Percentiles rank a stretch among this genome's conserved stretches.
phyloP scores from a whole-genome alignment of 2,329 filamentous ascomycete species.

The Paecilomyces niveus region DNA sequence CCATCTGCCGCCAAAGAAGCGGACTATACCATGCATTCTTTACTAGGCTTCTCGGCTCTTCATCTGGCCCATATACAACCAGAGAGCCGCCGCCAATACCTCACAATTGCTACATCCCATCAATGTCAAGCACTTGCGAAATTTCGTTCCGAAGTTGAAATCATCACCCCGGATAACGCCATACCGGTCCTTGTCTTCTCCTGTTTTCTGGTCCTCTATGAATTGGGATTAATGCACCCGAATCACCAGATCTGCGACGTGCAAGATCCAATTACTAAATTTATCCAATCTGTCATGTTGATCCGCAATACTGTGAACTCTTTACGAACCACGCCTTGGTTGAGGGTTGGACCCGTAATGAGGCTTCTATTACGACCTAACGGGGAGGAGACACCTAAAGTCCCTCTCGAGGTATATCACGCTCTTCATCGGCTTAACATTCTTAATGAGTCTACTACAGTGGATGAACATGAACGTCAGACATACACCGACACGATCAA shows the following conservation, averaged over 20 bases:
- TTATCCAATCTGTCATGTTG: constrained; percentile 2
- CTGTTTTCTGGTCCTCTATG: constrained; percentile 2
- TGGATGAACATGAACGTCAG: constrained; percentile 1
- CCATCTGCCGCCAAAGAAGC: constrained; percentile 1
- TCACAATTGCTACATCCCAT: constrained; percentile 2
- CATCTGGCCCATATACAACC: constrained; percentile 5
- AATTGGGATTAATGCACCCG: constrained; percentile 5
- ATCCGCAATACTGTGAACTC: constrained; percentile 1
- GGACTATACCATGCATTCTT: constrained; percentile 4
- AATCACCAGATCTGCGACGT: not conserved
- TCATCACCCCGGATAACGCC: not conserved
- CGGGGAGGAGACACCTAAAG: not conserved
- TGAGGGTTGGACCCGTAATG: not conserved
- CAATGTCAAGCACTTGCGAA: constrained; percentile 1
- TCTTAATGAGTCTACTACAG: constrained; percentile 1
- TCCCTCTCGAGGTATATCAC: constrained; percentile 1
- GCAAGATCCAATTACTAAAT: constrained; percentile 2
- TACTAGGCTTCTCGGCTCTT: constrained; percentile 5
- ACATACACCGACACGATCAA: constrained; percentile 1
- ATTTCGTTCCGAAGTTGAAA: constrained; percentile 2
- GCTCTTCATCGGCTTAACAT: constrained; percentile 1
- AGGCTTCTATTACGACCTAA: not conserved
- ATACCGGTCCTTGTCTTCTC: constrained; percentile 4
- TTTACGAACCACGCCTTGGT: not conserved
- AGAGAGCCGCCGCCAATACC: constrained; percentile 1